Base-by-base conservation (phyloP, 305 asterid species). In the Euphrasia arctica region DNA sequence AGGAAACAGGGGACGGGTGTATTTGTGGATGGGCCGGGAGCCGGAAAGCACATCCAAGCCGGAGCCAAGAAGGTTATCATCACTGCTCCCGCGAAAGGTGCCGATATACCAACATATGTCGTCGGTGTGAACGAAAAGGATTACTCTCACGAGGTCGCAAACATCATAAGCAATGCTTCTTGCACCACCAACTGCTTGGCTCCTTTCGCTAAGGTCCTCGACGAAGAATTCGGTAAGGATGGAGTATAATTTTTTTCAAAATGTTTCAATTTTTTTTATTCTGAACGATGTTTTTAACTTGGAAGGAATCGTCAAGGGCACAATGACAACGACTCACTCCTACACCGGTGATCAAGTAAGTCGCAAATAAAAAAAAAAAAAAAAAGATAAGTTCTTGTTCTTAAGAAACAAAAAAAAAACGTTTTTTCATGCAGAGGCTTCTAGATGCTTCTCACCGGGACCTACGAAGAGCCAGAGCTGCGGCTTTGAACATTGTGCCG, bases 111-210 rank as follows among this genome's bases (percentile, higher is more conserved):
- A n/a, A 87, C 95, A 67, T 85, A 85, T 27, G 95, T 87, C 34
- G 80, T 87, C 42, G 95, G 95, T 3, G 95, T 89, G 39, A 92
- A 92, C 45, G 97, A 89, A 58, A 71, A 89, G 60, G 98, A 83
- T 66, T 92, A 92, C 76, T 50, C 51, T 64, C 97, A 92, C 18
- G 91, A 89, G 2, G 91, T 85, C 9, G 72, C 98, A 18, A 70
- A 85, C 79, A 92, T 92, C 76, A 80, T 92, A 70, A 92, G 97
- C 85, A 92, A 89, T 68, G 97, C 98, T 72, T 92, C 98, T 76
- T 92, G 98, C 84, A 92, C 97, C 61, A 92, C 98, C 79, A 92
- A 92, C 77, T 92, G 97, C 61, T 81, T 92, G 85, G 98, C 98
- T 69, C 98, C 98, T 31, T 92, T 89, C 27, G 97, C 80, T 27